phyloP scores from a whole-genome alignment of 306 rosid species.

The Vicia villosa region DNA sequence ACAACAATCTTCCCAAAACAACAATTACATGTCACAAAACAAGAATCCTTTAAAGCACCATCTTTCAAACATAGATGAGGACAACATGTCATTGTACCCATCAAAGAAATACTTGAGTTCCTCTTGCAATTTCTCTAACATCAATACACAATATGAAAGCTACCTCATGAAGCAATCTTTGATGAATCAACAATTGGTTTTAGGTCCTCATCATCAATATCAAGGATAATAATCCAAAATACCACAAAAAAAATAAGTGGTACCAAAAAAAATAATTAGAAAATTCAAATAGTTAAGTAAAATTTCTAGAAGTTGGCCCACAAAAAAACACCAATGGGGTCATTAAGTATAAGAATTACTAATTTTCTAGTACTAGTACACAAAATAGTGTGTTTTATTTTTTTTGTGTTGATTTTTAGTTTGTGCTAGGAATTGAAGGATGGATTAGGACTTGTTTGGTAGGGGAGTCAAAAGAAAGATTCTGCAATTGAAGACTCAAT shows the following conservation, averaged over 20 bases:
- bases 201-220: conserved; percentile 54
- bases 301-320: conserved; percentile 35
- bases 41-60: conserved; percentile 47
- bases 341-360: conserved; percentile 25
- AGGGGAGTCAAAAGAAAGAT: conserved; percentile 37
- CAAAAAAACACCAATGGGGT: conserved; percentile 26
- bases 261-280: neutral
- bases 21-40: conserved; percentile 35
- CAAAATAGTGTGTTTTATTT: neutral
- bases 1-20: conserved; percentile 12
- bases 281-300: neutral
- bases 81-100: conserved; percentile 34
- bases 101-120: conserved; percentile 48
- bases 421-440: conserved; percentile 23
- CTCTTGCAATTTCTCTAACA: conserved; percentile 48
- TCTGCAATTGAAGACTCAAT: conserved; percentile 31
- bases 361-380: neutral
- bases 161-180: conserved; percentile 45
- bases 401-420: neutral
- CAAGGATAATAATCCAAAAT: conserved; percentile 38
- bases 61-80: conserved; percentile 41
- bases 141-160: conserved; percentile 42
- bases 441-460: conserved; percentile 29
- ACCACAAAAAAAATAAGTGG: neutral
- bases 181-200: conserved; percentile 53